Evolutionary conservation across 108 stramenopile species (phyloP).

Genomic region (Nitzschia palea): DNA sequence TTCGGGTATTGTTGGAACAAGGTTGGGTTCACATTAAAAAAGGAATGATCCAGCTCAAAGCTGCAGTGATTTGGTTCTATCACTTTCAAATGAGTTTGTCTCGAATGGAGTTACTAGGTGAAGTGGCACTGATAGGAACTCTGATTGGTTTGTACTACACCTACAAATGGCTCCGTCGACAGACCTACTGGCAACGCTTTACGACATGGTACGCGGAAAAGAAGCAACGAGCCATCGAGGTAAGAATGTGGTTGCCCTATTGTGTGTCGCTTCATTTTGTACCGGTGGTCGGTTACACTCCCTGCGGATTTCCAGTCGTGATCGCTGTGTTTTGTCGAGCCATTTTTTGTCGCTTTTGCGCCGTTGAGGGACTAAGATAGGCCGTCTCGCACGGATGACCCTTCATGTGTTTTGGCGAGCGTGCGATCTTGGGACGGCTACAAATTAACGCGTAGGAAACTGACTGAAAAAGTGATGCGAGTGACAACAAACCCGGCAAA

Average conservation of each 20-base stretch:
- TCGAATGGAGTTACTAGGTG: slow-evolving; percentile 53
- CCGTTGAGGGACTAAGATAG: no score
- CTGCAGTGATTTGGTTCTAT: slow-evolving; percentile 43
- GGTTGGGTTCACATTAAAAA: slow-evolving; percentile 45
- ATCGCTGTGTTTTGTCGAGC: no score
- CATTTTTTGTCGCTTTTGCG: no score
- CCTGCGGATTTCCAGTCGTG: no score
- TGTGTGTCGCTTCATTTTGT: not conserved
- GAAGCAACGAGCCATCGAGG: slow-evolving; percentile 30
- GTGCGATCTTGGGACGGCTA: no score
- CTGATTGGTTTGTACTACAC: slow-evolving; percentile 46
- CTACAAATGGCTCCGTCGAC: slow-evolving; percentile 54
- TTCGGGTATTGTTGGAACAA: slow-evolving; percentile 41
- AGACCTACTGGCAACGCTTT: slow-evolving; percentile 60
- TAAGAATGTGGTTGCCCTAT: slow-evolving; percentile 1
- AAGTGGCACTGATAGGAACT: slow-evolving; percentile 28
- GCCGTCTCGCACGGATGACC: no score
- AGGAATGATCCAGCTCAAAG: slow-evolving; percentile 40
- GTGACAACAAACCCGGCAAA: no score
- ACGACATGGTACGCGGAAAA: slow-evolving; percentile 45
- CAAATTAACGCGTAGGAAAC: no score
- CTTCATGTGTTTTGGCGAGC: not conserved
- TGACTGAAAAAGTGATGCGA: not conserved
- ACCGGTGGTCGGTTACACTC: not conserved
- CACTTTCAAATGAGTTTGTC: slow-evolving; percentile 52